A percentile compares a stretch with the other conserved stretches of the same genome.
Evolutionary conservation across 176 grass and related monocot genomes (phyloP).

Genomic region (Musa schizocarpa): DNA sequence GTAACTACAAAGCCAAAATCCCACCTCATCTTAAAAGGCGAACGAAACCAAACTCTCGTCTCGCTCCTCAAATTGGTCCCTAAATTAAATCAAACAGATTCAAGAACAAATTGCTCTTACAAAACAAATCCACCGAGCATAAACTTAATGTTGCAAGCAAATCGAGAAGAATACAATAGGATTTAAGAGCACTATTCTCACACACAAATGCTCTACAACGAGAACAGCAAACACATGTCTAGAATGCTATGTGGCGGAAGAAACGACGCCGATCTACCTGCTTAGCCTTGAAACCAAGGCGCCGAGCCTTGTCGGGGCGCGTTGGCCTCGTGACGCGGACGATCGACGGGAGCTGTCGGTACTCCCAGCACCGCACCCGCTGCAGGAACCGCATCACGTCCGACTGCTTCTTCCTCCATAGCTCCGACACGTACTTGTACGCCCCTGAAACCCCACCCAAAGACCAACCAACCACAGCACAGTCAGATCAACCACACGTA

Average conservation of each 20-base stretch:
- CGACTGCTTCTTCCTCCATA: constrained; percentile 15
- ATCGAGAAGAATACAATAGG: no score
- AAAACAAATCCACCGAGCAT: no score
- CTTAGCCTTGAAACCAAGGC: constrained; percentile 9
- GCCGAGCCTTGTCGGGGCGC: constrained; percentile 7
- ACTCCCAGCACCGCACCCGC: constrained; percentile 5
- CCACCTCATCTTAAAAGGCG: no score
- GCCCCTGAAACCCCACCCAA: neutral
- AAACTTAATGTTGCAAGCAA: no score
- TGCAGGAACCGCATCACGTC: constrained; percentile 15
- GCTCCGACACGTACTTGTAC: constrained; percentile 9
- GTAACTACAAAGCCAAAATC: no score
- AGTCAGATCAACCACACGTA: neutral
- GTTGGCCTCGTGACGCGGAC: constrained; percentile 6
- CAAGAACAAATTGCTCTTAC: no score
- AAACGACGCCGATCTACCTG: neutral
- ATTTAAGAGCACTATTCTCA: no score
- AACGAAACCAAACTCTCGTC: no score
- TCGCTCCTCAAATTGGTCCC: no score
- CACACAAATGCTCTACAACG: no score
- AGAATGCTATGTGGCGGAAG: neutral
- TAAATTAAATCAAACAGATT: no score
- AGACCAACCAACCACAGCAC: neutral
- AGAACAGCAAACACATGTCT: no score
- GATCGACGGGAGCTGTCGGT: constrained; percentile 10